A percentile compares a stretch with the other conserved stretches of the same genome.
phyloP scores from a whole-genome alignment of 1,284 basidiomycete genomes.

The Boletus albobrunnescens region DNA sequence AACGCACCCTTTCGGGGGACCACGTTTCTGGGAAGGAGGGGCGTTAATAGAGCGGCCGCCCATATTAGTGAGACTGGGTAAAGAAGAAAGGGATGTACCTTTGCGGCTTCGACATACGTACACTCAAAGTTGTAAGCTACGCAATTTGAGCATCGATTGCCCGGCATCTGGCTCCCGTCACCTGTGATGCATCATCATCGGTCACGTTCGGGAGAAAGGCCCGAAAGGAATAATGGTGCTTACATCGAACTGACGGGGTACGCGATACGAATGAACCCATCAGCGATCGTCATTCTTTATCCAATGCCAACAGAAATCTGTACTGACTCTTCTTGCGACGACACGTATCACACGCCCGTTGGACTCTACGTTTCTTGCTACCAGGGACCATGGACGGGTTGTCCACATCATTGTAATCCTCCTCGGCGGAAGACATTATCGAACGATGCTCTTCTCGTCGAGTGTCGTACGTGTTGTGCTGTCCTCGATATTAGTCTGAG shows the following conservation, averaged over 20 bases:
- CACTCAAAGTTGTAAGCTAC: constrained; percentile 69
- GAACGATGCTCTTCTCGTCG: neutral
- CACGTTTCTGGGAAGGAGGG: constrained; percentile 57
- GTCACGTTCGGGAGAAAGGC: neutral
- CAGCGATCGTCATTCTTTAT: constrained; percentile 6
- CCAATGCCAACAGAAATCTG: neutral
- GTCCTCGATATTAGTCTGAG: no score
- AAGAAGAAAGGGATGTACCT: no score
- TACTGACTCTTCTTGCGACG: constrained; percentile 67
- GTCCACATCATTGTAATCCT: constrained; percentile 41
- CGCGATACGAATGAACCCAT: neutral
- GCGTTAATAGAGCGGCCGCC: neutral
- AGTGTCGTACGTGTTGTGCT: neutral
- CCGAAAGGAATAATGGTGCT: constrained; percentile 23
- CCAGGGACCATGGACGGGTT: constrained; percentile 12
- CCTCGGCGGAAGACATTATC: constrained; percentile 46
- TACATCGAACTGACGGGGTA: constrained; percentile 51
- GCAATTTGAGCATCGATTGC: constrained; percentile 76
- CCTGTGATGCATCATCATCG: constrained; percentile 39
- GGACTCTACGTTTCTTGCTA: constrained; percentile 64
- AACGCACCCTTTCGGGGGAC: constrained; percentile 75
- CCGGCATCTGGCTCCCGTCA: constrained; percentile 61
- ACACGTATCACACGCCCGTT: constrained; percentile 73
- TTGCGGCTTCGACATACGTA: constrained; percentile 72
- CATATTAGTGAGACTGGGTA: neutral